Percentiles rank a stretch among this genome's conserved stretches.
Conservation (phyloP, 805 yeast genomes). For the Pichia occidentalis region DNA sequence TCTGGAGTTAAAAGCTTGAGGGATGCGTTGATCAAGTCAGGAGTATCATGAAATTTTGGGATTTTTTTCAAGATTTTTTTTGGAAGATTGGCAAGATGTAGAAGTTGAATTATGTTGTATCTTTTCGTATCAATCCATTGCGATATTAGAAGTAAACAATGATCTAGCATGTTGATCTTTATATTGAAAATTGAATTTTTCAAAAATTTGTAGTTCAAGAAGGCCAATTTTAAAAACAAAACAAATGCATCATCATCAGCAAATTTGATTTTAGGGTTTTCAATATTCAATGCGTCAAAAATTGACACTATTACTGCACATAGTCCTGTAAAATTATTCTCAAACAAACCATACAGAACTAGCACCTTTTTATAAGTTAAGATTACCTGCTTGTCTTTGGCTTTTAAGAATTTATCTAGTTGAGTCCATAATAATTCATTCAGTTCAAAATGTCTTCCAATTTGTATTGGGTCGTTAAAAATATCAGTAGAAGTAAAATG, state of each 20-base stretch:
- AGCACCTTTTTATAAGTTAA: constrained; percentile 2
- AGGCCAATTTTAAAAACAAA: constrained; percentile 19
- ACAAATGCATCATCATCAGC: constrained; percentile 9
- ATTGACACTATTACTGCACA: constrained; percentile 17
- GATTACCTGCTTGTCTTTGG: background rate
- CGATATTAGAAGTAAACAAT: constrained; percentile 12
- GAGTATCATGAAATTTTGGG: background rate
- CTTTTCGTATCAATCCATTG: constrained; percentile 18
- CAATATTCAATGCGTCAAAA: constrained; percentile 14
- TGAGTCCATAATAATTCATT: constrained; percentile 1
- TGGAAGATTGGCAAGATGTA: constrained; percentile 9
- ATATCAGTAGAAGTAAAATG: background rate
- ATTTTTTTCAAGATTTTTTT: background rate
- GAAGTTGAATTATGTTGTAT: constrained; percentile 10
- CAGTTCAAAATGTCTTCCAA: constrained; percentile 3
- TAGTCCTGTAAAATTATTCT: constrained; percentile 13
- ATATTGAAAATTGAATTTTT: constrained; percentile 14
- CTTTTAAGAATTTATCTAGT: background rate
- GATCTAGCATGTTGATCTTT: constrained; percentile 16
- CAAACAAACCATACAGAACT: constrained; percentile 17
- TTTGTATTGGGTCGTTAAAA: constrained; percentile 1
- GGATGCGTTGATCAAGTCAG: constrained; percentile 2
- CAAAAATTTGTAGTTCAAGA: constrained; percentile 19
- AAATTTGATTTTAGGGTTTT: constrained; percentile 6
- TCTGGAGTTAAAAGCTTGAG: constrained; percentile 13